Evolutionary conservation across 2,329 filamentous ascomycete species (phyloP).

Genomic region (Chaetomium sp.): DNA sequence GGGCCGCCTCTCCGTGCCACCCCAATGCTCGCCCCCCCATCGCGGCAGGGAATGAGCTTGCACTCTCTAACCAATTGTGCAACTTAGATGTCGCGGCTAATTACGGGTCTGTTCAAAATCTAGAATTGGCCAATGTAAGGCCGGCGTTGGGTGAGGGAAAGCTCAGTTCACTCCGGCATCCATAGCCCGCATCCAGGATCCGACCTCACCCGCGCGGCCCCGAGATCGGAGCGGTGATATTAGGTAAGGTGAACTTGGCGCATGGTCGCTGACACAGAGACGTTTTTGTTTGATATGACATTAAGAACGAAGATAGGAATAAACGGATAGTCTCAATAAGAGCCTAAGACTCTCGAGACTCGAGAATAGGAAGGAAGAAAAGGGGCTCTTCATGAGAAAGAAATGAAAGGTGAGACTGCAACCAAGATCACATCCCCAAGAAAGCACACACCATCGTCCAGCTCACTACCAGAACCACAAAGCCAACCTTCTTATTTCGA

Average conservation of each 20-base stretch:
- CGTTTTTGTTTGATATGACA: neutral
- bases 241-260: constrained; percentile 3
- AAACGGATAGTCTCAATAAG: neutral
- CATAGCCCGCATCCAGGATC: constrained; percentile 6
- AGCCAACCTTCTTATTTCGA: neutral
- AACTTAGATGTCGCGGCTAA: constrained; percentile 13
- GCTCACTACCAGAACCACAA: neutral
- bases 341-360: neutral
- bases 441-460: neutral
- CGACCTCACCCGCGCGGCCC: constrained; percentile 8
- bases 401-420: neutral
- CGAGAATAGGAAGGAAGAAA: neutral
- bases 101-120: constrained; percentile 9
- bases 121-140: constrained; percentile 1
- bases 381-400: neutral
- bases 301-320: neutral
- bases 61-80: neutral
- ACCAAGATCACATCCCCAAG: neutral
- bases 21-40: constrained; percentile 1
- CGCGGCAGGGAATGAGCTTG: constrained; percentile 8
- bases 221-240: constrained; percentile 20
- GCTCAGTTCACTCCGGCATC: constrained; percentile 18
- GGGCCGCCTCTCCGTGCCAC: constrained; percentile 12
- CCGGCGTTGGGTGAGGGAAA: neutral
- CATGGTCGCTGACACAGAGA: neutral